phyloP scores from a whole-genome alignment of 306 rosid genomes.

The Sicyos edulis region DNA sequence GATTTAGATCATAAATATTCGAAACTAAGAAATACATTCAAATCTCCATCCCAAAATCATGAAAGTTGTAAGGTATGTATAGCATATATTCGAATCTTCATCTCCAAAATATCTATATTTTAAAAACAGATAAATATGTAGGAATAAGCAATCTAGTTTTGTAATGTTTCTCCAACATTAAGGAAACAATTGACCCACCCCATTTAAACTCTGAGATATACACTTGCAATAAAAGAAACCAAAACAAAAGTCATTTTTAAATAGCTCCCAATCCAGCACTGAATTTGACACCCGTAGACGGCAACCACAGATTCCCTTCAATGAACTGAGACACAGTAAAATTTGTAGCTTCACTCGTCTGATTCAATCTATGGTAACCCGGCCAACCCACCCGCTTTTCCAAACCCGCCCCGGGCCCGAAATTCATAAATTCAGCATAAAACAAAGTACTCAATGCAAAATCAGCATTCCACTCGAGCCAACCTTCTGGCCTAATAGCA shows the following conservation, averaged over 20 bases:
- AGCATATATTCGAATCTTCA: no score
- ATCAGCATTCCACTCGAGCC: slow-evolving; percentile 71
- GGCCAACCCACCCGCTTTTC: slow-evolving; percentile 54
- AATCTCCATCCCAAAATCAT: no score
- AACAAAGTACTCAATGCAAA: slow-evolving; percentile 48
- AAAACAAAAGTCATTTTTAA: background rate
- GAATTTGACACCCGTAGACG: slow-evolving; percentile 62
- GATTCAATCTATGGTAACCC: slow-evolving; percentile 51
- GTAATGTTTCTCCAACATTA: no score
- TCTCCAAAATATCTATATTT: no score
- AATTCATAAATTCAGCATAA: slow-evolving; percentile 65
- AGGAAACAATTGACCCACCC: no score
- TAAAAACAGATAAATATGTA: no score
- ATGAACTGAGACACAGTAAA: slow-evolving; percentile 60
- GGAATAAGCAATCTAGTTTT: no score
- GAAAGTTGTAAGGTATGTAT: no score
- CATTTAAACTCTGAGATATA: no score
- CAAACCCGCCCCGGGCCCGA: slow-evolving; percentile 49
- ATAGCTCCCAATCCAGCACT: slow-evolving; percentile 38
- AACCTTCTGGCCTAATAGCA: slow-evolving; percentile 54
- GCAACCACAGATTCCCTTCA: slow-evolving; percentile 72
- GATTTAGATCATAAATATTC: no score
- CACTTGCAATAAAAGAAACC: background rate
- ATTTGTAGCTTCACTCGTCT: slow-evolving; percentile 33
- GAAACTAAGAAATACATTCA: no score